Evolutionary conservation across 495 filamentous ascomycete species (phyloP), one percentile per base, ranked within the genome.

Genomic region (Hypoxylon rickii): DNA sequence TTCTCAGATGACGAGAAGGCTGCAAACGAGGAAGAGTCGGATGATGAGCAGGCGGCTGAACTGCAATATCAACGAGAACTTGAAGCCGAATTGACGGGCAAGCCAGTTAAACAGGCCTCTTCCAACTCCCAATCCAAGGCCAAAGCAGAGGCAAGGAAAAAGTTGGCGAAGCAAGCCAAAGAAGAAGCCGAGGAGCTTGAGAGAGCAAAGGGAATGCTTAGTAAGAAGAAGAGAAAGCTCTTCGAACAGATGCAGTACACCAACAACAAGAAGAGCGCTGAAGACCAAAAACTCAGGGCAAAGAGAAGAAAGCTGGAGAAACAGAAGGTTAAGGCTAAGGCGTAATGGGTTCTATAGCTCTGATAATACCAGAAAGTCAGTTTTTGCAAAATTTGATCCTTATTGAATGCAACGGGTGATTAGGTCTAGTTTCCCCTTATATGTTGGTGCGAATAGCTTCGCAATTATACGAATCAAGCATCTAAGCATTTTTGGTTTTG

Each of bases 251-350:
- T 95, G 90, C 79, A 89, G 67, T 91, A 90, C 75, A 87, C 81
- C 57, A 93, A 93, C 73, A 89, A 85, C 74, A 88, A 89, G 79
- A 85, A 86, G 78, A 87, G 88, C 49, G 88, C 84, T 7, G 89
- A 92, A 72, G 85, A 87, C 24, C 72, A 78, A 67, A 78, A 76
- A 73, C 76, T 97, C 70, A 84, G 89, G 51, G 81, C 78, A 32
- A 97, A 97, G 84, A 82, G 89, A 70, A 87, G 93, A 76, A 93
- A 85, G 81, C 63, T 96, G 55, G 92, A 96, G 73, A 91, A 89
- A 75, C 82, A 78, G 61, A 65, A 66, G 56, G 55, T 44, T 20
- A 59, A 42, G 56, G 47, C 51, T 26, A 66, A 68, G 63, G 71
- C 65, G 49, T 71, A 67, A 64, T 34, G 40, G 20, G 22, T 36